Conservation (phyloP, 768 basidiomycete genomes). For the Hericium coralloides region DNA sequence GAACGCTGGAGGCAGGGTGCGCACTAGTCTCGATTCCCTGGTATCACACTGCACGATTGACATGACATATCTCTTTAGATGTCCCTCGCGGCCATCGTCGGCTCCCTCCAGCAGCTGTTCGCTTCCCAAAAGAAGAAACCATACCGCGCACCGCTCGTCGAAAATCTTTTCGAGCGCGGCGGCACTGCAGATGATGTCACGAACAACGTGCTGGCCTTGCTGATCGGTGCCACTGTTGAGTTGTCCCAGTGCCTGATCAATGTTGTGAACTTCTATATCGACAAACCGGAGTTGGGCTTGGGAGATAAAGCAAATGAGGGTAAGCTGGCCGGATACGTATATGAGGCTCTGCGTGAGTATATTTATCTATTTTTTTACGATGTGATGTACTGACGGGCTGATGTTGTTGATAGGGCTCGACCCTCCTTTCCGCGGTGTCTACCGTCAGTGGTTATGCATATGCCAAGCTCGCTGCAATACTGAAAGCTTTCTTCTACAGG, state of each 20-base stretch:
- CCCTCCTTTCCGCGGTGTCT: constrained; percentile 63
- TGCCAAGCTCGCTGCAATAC: neutral
- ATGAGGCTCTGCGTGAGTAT: constrained; percentile 61
- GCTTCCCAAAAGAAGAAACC: constrained; percentile 31
- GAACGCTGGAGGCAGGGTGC: constrained; percentile 34
- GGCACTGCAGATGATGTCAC: constrained; percentile 52
- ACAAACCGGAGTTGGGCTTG: constrained; percentile 25
- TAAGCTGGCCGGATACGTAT: constrained; percentile 44
- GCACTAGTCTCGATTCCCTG: constrained; percentile 1
- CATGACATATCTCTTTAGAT: constrained; percentile 15
- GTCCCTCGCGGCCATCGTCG: constrained; percentile 33
- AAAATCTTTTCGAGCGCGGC: constrained; percentile 47
- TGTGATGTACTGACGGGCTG: constrained; percentile 4
- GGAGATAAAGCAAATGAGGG: constrained; percentile 25
- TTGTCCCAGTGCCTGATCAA: constrained; percentile 63
- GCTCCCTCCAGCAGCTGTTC: constrained; percentile 38
- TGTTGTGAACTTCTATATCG: constrained; percentile 55
- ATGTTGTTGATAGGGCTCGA: constrained; percentile 44
- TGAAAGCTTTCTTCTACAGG: constrained; percentile 22
- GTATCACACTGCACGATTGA: neutral
- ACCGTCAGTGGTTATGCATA: constrained; percentile 33
- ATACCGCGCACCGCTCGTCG: constrained; percentile 37
- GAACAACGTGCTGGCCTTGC: constrained; percentile 62
- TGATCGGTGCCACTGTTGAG: constrained; percentile 61
- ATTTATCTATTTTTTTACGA: neutral